Conservation (phyloP, 345 rosid genomes). For the Brassica incana region DNA sequence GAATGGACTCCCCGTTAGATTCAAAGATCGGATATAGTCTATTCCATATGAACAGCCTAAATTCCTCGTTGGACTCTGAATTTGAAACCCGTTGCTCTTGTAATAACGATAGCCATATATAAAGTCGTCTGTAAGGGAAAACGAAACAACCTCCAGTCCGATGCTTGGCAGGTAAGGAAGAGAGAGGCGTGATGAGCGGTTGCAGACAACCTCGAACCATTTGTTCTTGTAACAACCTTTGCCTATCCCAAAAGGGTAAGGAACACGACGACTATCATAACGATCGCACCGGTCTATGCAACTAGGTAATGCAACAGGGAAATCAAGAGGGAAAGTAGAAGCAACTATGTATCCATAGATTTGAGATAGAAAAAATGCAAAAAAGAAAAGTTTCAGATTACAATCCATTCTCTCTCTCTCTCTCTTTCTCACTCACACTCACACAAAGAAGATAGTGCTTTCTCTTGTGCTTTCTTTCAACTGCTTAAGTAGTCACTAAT, state of each 20-base stretch:
- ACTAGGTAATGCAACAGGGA: slow-evolving; percentile 10
- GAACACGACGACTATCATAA: too few relatives aligned
- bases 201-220: slow-evolving; percentile 24
- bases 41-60: background rate
- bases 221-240: slow-evolving; percentile 30
- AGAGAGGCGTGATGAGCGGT: background rate
- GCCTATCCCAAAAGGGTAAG: slow-evolving; percentile 47
- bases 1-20: slow-evolving; percentile 20
- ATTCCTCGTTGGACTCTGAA: slow-evolving; percentile 6
- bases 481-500: background rate
- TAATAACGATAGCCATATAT: background rate
- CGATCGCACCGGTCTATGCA: slow-evolving; percentile 37
- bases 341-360: slow-evolving; percentile 2
- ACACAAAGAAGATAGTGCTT: background rate
- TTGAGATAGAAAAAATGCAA: background rate
- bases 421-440: background rate
- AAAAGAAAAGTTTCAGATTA: slow-evolving; percentile 8
- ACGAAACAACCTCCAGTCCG: background rate
- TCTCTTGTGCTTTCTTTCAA: background rate
- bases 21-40: background rate
- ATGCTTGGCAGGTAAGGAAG: slow-evolving; percentile 6
- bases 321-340: background rate
- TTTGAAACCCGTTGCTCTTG: background rate
- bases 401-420: background rate
- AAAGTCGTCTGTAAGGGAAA: slow-evolving; percentile 1